Percentiles rank a stretch among this genome's conserved stretches.
Evolutionary conservation across 2,329 filamentous ascomycete species (phyloP).

Genomic region (Colletotrichum cuscutae): DNA sequence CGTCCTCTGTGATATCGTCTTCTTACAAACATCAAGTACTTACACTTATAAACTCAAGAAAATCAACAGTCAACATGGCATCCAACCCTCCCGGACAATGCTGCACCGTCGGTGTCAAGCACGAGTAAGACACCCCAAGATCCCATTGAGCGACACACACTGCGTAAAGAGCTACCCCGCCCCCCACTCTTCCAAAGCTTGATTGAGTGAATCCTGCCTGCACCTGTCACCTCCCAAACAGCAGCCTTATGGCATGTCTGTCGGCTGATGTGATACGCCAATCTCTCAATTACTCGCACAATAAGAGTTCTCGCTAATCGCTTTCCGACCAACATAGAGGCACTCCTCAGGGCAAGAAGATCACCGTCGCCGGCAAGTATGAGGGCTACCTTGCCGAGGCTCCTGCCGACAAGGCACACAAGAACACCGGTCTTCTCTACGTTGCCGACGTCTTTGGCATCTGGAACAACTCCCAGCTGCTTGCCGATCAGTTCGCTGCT

Average conservation of each 20-base stretch:
- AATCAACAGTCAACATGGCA: constrained; percentile 54
- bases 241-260: neutral
- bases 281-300: neutral
- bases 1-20: neutral
- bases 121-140: constrained; percentile 54
- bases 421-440: constrained; percentile 56
- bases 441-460: constrained; percentile 62
- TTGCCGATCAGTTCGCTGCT: constrained; percentile 52
- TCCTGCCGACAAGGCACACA: constrained; percentile 49
- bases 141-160: too few relatives aligned
- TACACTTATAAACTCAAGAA: neutral
- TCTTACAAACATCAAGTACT: neutral
- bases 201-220: neutral
- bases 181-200: constrained; percentile 24
- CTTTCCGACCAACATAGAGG: constrained; percentile 49
- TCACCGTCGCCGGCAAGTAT: constrained; percentile 57
- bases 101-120: constrained; percentile 63
- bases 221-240: neutral
- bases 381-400: constrained; percentile 64
- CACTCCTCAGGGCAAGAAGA: constrained; percentile 54
- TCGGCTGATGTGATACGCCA: neutral
- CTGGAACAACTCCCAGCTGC: constrained; percentile 56
- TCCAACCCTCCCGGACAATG: constrained; percentile 63
- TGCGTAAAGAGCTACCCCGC: neutral
- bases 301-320: neutral